phyloP scores from a whole-genome alignment of 768 basidiomycete genomes.

The Asterophora parasitica region DNA sequence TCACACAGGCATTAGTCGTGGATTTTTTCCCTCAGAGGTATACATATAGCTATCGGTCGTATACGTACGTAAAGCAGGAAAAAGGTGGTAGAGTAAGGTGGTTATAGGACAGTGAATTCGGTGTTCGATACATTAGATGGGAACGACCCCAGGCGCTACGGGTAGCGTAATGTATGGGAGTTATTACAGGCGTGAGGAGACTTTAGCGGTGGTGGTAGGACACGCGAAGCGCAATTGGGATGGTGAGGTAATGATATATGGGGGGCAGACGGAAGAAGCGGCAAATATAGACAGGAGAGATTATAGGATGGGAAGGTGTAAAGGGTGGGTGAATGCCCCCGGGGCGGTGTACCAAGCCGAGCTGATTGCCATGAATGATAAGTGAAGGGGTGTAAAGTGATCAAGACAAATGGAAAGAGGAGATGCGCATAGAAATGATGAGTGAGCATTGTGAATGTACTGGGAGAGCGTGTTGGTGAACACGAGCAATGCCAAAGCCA shows the following conservation, averaged over 20 bases:
- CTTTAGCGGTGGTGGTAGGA: slow-evolving; percentile 16
- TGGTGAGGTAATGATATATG: slow-evolving; percentile 17
- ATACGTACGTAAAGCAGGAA: slow-evolving; percentile 18
- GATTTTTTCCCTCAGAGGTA: slow-evolving; percentile 2
- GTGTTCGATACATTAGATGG: slow-evolving; percentile 16
- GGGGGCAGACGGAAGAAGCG: slow-evolving; percentile 15
- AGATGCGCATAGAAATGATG: slow-evolving; percentile 20
- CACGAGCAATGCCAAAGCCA: slow-evolving; percentile 23
- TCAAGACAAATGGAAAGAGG: slow-evolving; percentile 8
- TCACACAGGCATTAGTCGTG: slow-evolving; percentile 1
- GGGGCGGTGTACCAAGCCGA: slow-evolving; percentile 23
- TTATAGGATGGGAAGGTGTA: slow-evolving; percentile 16
- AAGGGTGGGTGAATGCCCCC: slow-evolving; percentile 19
- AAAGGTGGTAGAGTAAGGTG: slow-evolving; percentile 13
- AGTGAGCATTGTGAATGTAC: slow-evolving; percentile 7
- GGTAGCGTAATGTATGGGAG: slow-evolving; percentile 23
- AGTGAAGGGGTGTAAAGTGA: slow-evolving; percentile 11
- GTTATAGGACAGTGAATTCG: slow-evolving; percentile 13
- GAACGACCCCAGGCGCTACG: slow-evolving; percentile 18
- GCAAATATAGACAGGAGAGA: slow-evolving; percentile 22
- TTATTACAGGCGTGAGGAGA: slow-evolving; percentile 26
- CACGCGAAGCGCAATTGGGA: slow-evolving; percentile 5
- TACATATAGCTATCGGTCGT: slow-evolving; percentile 5
- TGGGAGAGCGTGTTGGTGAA: slow-evolving; percentile 12
- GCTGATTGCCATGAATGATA: slow-evolving; percentile 18